Evolutionary conservation across 2,329 filamentous ascomycete genomes (phyloP), one percentile per base, ranked within the genome.

Genomic region (Stachybotrys chartarum): DNA sequence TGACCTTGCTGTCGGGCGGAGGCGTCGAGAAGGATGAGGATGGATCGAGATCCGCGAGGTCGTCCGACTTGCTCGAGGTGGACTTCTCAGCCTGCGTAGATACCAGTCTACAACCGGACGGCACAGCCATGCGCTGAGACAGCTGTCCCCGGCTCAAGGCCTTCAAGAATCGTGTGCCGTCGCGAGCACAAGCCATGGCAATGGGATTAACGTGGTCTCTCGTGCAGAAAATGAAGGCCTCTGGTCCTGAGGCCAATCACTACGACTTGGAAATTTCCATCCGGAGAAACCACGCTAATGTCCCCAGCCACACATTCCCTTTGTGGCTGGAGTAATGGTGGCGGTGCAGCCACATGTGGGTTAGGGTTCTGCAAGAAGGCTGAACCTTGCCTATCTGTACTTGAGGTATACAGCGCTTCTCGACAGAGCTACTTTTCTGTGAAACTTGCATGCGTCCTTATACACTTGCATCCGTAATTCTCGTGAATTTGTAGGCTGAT

Each of bases 1-100:
- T 63, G 14, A 68, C 61, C 49, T 67, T 67, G 32, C 69, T 66
- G 44, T 73, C 70, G 14, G 75, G 73, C 14, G 68, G 60, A 24
- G 78, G 75, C 17, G 72, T 69, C 42, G 64, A 63, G 61, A 83
- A 73, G 35, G 78, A 76, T 53, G 80, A 81, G 39, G 76, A 72
- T 45, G 68, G 59, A 63, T 84, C 81, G 57, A 84, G 72, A 57
- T 83, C 80, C 50, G 68, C 63, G 46, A 81, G 67, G 42, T 62
- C 66, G 11, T 72, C 63, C 32, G 58, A 55, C 30, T 55, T 51
- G 42, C 45, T 52, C 31, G 61, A 46, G 8, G 60, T 46, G 52
- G 59, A 68, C 60, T 72, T 71, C 52, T 67, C 65, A 12, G 71
- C 71, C 57, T 74, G 69, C 50, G 75, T 77, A n/a, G 79, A 81